Percentiles rank a stretch among this genome's conserved stretches.
Conservation (phyloP, 1,284 basidiomycete species). For the Ceratobasidium sp. region DNA sequence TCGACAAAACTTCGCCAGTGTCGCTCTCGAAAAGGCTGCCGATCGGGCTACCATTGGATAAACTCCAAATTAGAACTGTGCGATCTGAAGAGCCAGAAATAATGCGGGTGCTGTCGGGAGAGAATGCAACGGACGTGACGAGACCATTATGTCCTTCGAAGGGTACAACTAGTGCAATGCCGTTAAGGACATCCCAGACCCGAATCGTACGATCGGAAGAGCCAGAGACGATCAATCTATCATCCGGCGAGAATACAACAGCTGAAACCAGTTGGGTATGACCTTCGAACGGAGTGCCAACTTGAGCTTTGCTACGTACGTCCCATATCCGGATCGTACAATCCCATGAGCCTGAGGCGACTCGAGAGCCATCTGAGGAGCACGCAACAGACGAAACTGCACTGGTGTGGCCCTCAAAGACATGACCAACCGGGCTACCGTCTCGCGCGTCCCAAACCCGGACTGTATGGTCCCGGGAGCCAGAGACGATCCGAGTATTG, state of each 20-base stretch:
- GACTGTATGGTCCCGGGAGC: not conserved
- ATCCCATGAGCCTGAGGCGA: too few relatives aligned
- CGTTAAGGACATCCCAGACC: not conserved
- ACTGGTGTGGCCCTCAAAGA: too few relatives aligned
- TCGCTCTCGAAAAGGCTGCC: not conserved
- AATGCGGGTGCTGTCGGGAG: not conserved
- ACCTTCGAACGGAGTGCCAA: not conserved
- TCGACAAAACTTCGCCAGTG: constrained; percentile 17
- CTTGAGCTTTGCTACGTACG: not conserved
- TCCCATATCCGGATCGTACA: not conserved
- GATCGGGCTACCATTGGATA: constrained; percentile 2
- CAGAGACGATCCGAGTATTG: not conserved
- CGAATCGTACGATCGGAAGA: not conserved
- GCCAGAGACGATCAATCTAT: not conserved
- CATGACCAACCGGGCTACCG: too few relatives aligned
- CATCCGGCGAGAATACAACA: not conserved
- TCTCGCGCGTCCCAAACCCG: not conserved
- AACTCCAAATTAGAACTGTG: not conserved
- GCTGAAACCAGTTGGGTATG: not conserved
- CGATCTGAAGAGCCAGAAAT: not conserved
- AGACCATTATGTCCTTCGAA: not conserved
- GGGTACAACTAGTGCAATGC: not conserved
- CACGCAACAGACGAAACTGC: not conserved
- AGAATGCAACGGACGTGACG: not conserved
- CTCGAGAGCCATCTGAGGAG: not conserved